Evolutionary conservation across 768 basidiomycete genomes (phyloP), one percentile per base, ranked within the genome.

Genomic region (Tremella mesenterica): DNA sequence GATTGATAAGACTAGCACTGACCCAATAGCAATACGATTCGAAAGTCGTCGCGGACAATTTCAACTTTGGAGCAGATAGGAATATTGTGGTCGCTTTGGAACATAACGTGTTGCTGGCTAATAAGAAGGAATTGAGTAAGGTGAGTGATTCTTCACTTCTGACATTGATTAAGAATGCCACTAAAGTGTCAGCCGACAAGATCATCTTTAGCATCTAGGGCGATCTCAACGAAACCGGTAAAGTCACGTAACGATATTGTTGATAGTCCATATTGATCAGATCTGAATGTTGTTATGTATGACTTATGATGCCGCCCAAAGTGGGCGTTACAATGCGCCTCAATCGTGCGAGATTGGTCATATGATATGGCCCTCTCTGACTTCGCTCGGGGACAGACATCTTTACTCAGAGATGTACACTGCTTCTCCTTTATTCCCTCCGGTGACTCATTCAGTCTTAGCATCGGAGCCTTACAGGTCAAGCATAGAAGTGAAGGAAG

Each of bases 61-160:
- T 99, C 82, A 88, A 85, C 75, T 97, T 92, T 68, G 93, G 91
- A 13, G 88, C 93, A 64, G 92, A 97, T 75, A 87, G 89, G 67
- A 85, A 96, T 70, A 96, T 99, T 69, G 89, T 99, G 65, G 93
- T 97, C 52, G 93, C 95, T 5, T 75, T 97, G 57, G 83, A 88
- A 71, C 88, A 96, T 74, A 85, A 99, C 64, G 91, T 99, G 28
- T 76, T 96, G 52, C 85, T 87, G 55, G 79, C 93, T 58, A 90
- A 93, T 77, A 96, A 95, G 86, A 89, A 86, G 76, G 83, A 83
- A 55, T 77, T 99, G 56, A 84, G 81, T 76, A 84, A 81, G 73
- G 90, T 89, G 1, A 87, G 84, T 29, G 16, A 9, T 25, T 25
- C 12, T 18, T 20, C 8, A 16, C 38, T n/a, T 16, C 23, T 14